A percentile compares a stretch with the other conserved stretches of the same genome.
Conservation (phyloP, 2,329 filamentous ascomycete genomes). For the Cladorrhinum sp. region DNA sequence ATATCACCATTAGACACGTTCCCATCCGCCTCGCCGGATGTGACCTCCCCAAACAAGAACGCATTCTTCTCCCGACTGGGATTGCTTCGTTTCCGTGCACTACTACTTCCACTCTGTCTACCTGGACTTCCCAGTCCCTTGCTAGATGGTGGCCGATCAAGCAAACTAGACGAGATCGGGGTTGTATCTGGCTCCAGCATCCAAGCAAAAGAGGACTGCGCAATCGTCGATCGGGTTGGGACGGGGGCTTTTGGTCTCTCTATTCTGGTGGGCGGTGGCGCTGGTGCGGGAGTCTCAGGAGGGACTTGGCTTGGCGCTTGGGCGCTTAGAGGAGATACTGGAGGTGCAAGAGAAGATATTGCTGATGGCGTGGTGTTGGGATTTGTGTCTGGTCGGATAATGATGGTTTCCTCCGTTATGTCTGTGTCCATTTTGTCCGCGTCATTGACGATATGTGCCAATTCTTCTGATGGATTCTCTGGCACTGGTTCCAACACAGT, state of each 20-base stretch:
- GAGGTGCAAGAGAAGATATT: conserved; percentile 18
- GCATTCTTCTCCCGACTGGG: conserved; percentile 54
- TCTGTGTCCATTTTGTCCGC: conserved; percentile 31
- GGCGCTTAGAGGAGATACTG: neutral
- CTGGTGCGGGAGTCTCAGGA: neutral
- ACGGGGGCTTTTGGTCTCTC: conserved; percentile 41
- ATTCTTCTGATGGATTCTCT: conserved; percentile 21
- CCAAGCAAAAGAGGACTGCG: conserved; percentile 75
- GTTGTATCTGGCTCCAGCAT: conserved; percentile 62
- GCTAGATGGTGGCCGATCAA: conserved; percentile 14
- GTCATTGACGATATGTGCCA: conserved; percentile 14
- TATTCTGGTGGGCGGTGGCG: neutral
- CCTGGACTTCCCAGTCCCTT: conserved; percentile 15
- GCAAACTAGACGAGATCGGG: conserved; percentile 29
- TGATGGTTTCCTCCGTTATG: conserved; percentile 14
- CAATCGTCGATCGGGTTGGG: conserved; percentile 62
- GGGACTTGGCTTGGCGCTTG: conserved; percentile 20
- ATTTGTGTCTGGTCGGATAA: conserved; percentile 2
- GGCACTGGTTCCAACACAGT: neutral
- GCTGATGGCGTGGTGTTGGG: neutral
- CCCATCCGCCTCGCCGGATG: conserved; percentile 35
- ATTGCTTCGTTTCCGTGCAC: conserved; percentile 36
- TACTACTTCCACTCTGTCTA: neutral
- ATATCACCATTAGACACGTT: conserved; percentile 47
- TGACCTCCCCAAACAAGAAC: conserved; percentile 57